Percentiles rank a stretch among this genome's conserved stretches.
phyloP scores from a whole-genome alignment of 306 rosid species.

The Cicer pinnatifidum region DNA sequence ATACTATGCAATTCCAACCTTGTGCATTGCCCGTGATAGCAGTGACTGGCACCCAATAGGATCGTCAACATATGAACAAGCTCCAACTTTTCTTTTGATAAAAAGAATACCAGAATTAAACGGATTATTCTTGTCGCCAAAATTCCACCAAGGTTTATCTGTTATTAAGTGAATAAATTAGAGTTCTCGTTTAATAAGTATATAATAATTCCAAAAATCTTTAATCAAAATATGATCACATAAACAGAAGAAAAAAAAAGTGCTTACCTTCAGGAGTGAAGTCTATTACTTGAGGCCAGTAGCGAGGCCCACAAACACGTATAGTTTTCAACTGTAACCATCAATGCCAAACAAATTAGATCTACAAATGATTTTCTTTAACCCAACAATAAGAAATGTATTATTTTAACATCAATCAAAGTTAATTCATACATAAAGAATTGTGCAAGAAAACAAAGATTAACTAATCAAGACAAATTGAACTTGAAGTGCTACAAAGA shows the following conservation, averaged over 20 bases:
- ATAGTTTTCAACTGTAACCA: slow-evolving; percentile 77
- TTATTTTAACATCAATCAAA: slow-evolving; percentile 40
- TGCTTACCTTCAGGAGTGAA: slow-evolving; percentile 76
- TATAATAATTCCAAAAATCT: slow-evolving; percentile 28
- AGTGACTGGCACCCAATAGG: slow-evolving; percentile 95
- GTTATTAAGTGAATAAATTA: slow-evolving; percentile 42
- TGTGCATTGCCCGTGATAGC: slow-evolving; percentile 94
- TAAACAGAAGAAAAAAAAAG: slow-evolving; percentile 33
- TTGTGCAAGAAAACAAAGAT: neutral
- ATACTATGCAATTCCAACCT: slow-evolving; percentile 58
- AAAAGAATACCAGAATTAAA: slow-evolving; percentile 88
- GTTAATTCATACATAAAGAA: slow-evolving; percentile 19
- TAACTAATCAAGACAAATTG: slow-evolving; percentile 30
- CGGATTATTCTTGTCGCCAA: slow-evolving; percentile 80
- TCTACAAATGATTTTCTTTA: slow-evolving; percentile 32
- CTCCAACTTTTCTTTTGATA: slow-evolving; percentile 94
- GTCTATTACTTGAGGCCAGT: slow-evolving; percentile 89
- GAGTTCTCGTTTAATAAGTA: slow-evolving; percentile 35
- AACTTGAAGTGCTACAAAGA: slow-evolving; percentile 33
- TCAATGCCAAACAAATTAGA: slow-evolving; percentile 44
- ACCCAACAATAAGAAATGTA: slow-evolving; percentile 35
- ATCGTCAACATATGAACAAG: slow-evolving; percentile 98
- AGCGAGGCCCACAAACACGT: slow-evolving; percentile 92
- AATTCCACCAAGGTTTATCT: slow-evolving; percentile 97
- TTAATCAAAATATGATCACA: slow-evolving; percentile 29